Percentiles rank a stretch among this genome's conserved stretches.
phyloP scores from a whole-genome alignment of 805 yeast species.

The Metschnikowia corniflorae region DNA sequence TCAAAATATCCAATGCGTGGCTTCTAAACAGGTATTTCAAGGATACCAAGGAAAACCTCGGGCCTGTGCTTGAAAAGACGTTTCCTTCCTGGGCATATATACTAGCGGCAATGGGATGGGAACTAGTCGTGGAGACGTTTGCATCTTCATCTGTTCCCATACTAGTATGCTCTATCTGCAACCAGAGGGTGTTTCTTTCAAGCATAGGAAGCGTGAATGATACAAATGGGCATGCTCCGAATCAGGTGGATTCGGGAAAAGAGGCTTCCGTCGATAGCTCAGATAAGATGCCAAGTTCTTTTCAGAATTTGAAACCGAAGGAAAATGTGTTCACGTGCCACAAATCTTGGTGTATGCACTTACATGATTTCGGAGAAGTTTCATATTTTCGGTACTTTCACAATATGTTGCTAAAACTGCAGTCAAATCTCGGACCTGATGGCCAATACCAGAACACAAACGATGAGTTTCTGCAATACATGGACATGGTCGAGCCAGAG shows the following conservation, averaged over 20 bases:
- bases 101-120: constrained; percentile 40
- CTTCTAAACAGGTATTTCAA: constrained; percentile 27
- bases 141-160: constrained; percentile 25
- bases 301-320: too few relatives aligned
- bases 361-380: constrained; percentile 13
- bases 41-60: constrained; percentile 36
- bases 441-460: constrained; percentile 22
- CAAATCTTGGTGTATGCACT: constrained; percentile 35
- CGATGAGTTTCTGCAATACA: constrained; percentile 16
- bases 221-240: background rate
- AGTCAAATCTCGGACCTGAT: constrained; percentile 21
- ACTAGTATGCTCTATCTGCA: constrained; percentile 36
- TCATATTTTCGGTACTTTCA: constrained; percentile 23
- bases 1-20: constrained; percentile 30
- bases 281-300: background rate
- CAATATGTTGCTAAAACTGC: constrained; percentile 22
- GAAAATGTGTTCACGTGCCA: constrained; percentile 20
- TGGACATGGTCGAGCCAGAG: background rate
- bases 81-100: constrained; percentile 32
- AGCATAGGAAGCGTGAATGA: background rate
- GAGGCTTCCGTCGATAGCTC: background rate
- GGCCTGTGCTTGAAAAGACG: constrained; percentile 18
- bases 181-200: constrained; percentile 27
- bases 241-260: too few relatives aligned
- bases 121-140: constrained; percentile 29